Base-by-base conservation (phyloP, 176 grass and related monocot species). In the Aegilops sharonensis region DNA sequence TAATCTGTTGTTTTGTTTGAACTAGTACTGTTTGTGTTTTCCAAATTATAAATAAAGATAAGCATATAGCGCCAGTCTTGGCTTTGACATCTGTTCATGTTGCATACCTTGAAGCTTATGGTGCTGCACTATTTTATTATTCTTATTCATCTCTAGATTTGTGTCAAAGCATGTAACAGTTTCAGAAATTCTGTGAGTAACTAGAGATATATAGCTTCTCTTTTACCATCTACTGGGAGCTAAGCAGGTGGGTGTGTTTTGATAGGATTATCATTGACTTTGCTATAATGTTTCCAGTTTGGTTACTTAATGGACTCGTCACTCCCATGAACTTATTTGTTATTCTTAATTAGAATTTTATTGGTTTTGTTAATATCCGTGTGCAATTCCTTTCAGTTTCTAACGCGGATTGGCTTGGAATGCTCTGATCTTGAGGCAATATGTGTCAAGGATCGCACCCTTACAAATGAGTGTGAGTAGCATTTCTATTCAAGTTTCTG, bases 391-490 rank as follows among this genome's bases (percentile, higher is more conserved):
- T 85, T 93, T 84, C 85, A 97, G 94, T 97, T 97, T 86, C 82
- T 97, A 79, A 81, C 85, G 65, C 85, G 85, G 72, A 68, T 91
- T 90, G 90, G 92, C 40, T 60, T 99, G 66, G 94, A 94, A 84
- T 88, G 94, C 77, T 59, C 69, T 77, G 90, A 91, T 80, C 87
- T 99, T 77, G 97, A 94, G 75, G 79, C 35, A 20, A 60, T 96
- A 85, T 91, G 85, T 10, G 31, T 98, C 40, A 95, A 98, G 80
- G 92, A 98, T 92, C 97, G 90, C 74, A 87, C 82, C 69, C 97
- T 98, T 76, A 92, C 97, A 77, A 91, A 91, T 80, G 97, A 96
- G 34, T 94, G 97, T 98, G 85, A 94, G 97, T 90, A 35, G 57
- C 72, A 37, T 88, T 56, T 20, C 32, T 84, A 4, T 66, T 64